phyloP scores from a whole-genome alignment of 164 flowering plant species.

The Euptelea pleiosperma region DNA sequence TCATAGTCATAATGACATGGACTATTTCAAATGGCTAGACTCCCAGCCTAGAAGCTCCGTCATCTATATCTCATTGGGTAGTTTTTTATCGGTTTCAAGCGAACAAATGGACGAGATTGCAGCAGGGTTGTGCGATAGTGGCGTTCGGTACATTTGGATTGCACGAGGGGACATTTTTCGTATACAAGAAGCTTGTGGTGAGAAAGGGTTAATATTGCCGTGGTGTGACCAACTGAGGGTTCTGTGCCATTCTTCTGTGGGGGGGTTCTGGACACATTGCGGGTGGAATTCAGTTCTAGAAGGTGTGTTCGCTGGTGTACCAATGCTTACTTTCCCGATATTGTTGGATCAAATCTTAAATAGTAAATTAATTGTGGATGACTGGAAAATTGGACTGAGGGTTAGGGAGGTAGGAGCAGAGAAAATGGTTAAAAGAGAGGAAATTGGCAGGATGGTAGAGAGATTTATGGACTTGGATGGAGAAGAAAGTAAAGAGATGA shows the following conservation, averaged over 20 bases:
- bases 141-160: slow-evolving; percentile 38
- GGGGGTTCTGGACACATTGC: slow-evolving; percentile 72
- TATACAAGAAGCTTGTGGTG: slow-evolving; percentile 27
- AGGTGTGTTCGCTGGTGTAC: slow-evolving; percentile 46
- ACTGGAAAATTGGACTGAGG: slow-evolving; percentile 54
- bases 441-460: slow-evolving; percentile 23
- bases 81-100: slow-evolving; percentile 27
- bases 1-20: neutral
- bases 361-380: slow-evolving; percentile 47
- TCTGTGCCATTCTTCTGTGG: slow-evolving; percentile 50
- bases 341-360: slow-evolving; percentile 42
- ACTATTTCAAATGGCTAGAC: slow-evolving; percentile 46
- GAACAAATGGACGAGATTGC: slow-evolving; percentile 40
- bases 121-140: slow-evolving; percentile 29
- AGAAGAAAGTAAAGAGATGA: slow-evolving; percentile 26
- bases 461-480: slow-evolving; percentile 33
- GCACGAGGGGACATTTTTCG: slow-evolving; percentile 31
- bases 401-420: slow-evolving; percentile 18
- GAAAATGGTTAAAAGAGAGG: slow-evolving; percentile 30
- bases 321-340: slow-evolving; percentile 56
- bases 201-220: slow-evolving; percentile 41
- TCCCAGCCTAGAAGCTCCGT: slow-evolving; percentile 34
- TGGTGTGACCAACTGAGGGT: slow-evolving; percentile 78
- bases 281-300: slow-evolving; percentile 66
- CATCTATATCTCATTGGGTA: slow-evolving; percentile 44